These are phyloP conservation scores for Phellinidium pouzarii DNA, from an alignment of 1,284 basidiomycete genomes.

Conservation along the genomic window DNA sequence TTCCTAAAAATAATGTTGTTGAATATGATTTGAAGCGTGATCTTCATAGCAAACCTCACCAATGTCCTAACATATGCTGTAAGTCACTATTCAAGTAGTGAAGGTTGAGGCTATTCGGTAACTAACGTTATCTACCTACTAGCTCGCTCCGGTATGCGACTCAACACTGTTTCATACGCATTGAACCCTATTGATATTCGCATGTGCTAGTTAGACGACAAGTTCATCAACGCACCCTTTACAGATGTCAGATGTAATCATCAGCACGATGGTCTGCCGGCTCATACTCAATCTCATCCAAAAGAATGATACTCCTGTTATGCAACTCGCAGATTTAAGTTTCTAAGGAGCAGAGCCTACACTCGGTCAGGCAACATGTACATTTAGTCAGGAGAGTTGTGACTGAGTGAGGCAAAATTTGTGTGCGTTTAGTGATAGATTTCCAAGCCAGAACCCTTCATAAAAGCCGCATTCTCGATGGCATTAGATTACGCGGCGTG, in stretches of 20 bases:
- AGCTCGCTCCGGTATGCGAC: background rate
- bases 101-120: background rate
- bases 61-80: background rate
- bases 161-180: background rate
- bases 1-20: background rate
- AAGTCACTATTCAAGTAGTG: background rate
- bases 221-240: background rate
- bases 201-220: background rate
- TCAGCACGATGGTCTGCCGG: background rate
- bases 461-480: too few relatives aligned
- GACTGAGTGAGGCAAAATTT: too few relatives aligned
- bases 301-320: background rate
- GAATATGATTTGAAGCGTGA: background rate
- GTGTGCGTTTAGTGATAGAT: too few relatives aligned
- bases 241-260: background rate
- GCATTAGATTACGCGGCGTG: too few relatives aligned
- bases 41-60: background rate
- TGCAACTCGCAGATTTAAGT: too few relatives aligned
- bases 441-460: too few relatives aligned
- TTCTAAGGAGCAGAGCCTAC: too few relatives aligned
- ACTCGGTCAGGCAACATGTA: too few relatives aligned
- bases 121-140: background rate
- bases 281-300: background rate
- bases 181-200: background rate
- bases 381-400: too few relatives aligned